A percentile compares a stretch with the other conserved stretches of the same genome.
These are phyloP conservation scores for Gossypium gossypioides DNA, from an alignment of 441 rosid genomes.

Conservation along the genomic window DNA sequence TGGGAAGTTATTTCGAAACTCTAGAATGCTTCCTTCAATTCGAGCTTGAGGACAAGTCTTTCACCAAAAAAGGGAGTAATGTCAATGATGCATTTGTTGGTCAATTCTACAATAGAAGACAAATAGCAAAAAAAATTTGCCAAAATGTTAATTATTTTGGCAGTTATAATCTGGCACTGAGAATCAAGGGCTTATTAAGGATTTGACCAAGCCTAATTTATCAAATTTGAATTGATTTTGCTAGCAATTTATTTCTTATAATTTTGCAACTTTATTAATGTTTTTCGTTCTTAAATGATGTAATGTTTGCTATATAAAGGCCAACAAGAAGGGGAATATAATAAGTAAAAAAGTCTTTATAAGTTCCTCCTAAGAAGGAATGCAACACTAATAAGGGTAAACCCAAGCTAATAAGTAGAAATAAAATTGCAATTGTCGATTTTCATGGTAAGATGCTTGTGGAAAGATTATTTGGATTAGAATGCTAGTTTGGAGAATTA, in stretches of 20 bases:
- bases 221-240: background rate
- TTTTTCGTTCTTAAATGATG: background rate
- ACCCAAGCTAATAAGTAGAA: background rate
- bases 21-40: too few relatives aligned
- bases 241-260: background rate
- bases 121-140: background rate
- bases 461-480: background rate
- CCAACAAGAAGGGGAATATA: background rate
- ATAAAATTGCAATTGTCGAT: background rate
- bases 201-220: background rate
- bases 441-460: background rate
- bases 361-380: background rate
- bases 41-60: background rate
- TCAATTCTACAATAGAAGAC: background rate
- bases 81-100: background rate
- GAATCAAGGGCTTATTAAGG: background rate
- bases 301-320: background rate
- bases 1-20: background rate
- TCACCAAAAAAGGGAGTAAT: background rate
- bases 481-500: background rate
- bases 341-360: background rate
- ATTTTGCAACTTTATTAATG: background rate
- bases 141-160: background rate
- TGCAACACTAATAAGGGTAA: background rate
- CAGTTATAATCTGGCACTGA: background rate